phyloP scores from a whole-genome alignment of 352 stramenopile genomes.

The Globisporangium parvum region DNA sequence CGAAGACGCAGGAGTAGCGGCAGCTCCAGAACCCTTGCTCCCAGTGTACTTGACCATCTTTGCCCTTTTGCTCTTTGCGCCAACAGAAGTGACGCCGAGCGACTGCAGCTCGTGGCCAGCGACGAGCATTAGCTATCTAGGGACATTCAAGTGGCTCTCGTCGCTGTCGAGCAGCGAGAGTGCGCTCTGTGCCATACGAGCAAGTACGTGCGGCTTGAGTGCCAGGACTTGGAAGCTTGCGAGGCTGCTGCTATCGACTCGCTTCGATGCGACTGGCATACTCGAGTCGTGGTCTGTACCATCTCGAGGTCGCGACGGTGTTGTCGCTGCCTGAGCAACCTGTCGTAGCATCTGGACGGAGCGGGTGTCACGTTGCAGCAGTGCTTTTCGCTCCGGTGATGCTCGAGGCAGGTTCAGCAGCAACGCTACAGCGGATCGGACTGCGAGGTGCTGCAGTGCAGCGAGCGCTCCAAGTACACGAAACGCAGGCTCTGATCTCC shows the following conservation, averaged over 20 bases:
- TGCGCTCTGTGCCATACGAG: slow-evolving; percentile 3
- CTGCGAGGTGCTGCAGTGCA: slow-evolving; percentile 26
- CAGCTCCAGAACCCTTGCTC: background rate
- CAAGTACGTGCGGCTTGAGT: background rate
- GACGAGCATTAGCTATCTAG: background rate
- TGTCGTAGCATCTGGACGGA: slow-evolving; percentile 8
- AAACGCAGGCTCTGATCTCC: background rate
- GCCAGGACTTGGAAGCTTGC: background rate
- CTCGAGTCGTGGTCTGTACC: too few species aligned
- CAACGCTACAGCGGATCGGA: slow-evolving; percentile 31
- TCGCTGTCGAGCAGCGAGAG: background rate
- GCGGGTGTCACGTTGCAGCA: slow-evolving; percentile 1
- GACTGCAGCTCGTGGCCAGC: background rate
- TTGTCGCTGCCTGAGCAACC: background rate
- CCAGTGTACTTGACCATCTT: background rate
- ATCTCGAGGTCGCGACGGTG: background rate
- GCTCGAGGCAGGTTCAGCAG: slow-evolving; percentile 22
- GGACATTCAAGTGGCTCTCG: background rate
- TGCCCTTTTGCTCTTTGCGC: too few species aligned
- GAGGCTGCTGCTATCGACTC: background rate
- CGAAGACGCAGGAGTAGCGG: background rate
- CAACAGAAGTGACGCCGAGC: background rate
- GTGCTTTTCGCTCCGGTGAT: slow-evolving; percentile 28
- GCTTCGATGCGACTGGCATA: background rate
- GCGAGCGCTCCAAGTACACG: slow-evolving; percentile 5